Conservation (phyloP, 2,329 filamentous ascomycete species). For the Chaetomiaceae sp. region DNA sequence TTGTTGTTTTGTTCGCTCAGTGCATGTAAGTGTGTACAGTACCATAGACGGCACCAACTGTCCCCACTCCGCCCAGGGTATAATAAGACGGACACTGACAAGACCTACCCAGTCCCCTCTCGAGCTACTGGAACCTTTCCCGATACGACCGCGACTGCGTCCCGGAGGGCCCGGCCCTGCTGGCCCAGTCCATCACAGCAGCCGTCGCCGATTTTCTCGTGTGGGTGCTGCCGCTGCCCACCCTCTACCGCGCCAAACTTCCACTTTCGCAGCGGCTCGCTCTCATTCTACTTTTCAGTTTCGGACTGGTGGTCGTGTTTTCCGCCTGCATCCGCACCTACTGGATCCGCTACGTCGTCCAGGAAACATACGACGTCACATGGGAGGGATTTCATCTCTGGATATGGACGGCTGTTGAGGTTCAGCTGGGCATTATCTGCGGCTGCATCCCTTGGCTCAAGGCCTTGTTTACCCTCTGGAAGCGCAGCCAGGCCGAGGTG, state of each 20-base stretch:
- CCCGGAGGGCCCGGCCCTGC: constrained; percentile 28
- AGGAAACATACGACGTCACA: constrained; percentile 38
- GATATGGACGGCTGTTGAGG: constrained; percentile 41
- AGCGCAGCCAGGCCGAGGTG: neutral
- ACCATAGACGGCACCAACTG: no score
- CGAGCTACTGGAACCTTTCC: constrained; percentile 31
- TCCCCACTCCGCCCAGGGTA: no score
- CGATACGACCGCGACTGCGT: constrained; percentile 26
- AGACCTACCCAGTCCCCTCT: constrained; percentile 22
- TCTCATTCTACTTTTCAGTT: constrained; percentile 36
- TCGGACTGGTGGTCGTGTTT: constrained; percentile 37
- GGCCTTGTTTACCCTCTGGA: constrained; percentile 23
- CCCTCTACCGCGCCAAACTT: constrained; percentile 32
- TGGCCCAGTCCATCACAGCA: constrained; percentile 33
- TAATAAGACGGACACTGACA: no score
- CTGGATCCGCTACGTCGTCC: constrained; percentile 35
- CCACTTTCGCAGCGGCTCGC: constrained; percentile 33
- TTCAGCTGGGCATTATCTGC: constrained; percentile 40
- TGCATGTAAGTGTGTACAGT: constrained; percentile 27
- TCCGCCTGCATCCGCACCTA: constrained; percentile 37
- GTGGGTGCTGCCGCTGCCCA: constrained; percentile 36
- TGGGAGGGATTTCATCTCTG: constrained; percentile 40
- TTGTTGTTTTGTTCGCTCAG: constrained; percentile 36
- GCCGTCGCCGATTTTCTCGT: constrained; percentile 35
- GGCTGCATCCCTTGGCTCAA: constrained; percentile 37